Evolutionary conservation across 202 grass and related monocot species (phyloP).

Genomic region (Setaria viridis): DNA sequence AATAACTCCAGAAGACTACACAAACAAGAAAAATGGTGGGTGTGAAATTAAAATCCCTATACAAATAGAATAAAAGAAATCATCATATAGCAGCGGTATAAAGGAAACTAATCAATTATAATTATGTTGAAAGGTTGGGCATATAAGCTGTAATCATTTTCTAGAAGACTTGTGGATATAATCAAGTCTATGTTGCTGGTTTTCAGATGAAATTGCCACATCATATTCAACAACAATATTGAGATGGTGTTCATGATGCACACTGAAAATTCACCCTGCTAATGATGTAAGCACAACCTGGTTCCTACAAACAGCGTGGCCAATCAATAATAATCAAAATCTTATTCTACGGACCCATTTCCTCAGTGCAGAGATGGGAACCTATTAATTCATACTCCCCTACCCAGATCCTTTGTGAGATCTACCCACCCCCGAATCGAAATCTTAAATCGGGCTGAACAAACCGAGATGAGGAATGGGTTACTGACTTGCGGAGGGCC

Average conservation of each 20-base stretch:
- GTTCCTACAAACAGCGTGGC: not conserved
- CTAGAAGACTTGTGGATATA: not conserved
- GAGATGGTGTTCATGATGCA: not conserved
- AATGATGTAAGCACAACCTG: not conserved
- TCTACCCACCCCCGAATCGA: slow-evolving; percentile 35
- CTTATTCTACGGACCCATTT: not conserved
- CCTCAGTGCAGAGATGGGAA: not conserved
- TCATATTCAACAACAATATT: not conserved
- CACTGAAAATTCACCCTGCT: not conserved
- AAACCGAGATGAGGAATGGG: not conserved
- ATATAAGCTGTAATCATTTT: not conserved
- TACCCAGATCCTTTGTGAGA: slow-evolving; percentile 26
- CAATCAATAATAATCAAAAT: not conserved
- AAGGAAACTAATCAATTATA: not conserved
- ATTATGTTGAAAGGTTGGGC: not conserved
- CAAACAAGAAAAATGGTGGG: not conserved
- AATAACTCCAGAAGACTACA: not conserved
- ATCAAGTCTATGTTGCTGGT: not conserved
- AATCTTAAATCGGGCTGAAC: slow-evolving; percentile 12
- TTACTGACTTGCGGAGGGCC: slow-evolving; percentile 83
- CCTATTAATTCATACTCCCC: not conserved
- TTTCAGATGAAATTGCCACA: slow-evolving; percentile 1
- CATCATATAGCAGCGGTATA: not conserved
- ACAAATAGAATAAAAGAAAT: not conserved
- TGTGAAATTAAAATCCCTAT: not conserved